Percentiles rank a stretch among this genome's conserved stretches.
These are phyloP conservation scores for Kodamaea alishanica DNA, from an alignment of 1,139 yeast genomes.

Conservation along the genomic window DNA sequence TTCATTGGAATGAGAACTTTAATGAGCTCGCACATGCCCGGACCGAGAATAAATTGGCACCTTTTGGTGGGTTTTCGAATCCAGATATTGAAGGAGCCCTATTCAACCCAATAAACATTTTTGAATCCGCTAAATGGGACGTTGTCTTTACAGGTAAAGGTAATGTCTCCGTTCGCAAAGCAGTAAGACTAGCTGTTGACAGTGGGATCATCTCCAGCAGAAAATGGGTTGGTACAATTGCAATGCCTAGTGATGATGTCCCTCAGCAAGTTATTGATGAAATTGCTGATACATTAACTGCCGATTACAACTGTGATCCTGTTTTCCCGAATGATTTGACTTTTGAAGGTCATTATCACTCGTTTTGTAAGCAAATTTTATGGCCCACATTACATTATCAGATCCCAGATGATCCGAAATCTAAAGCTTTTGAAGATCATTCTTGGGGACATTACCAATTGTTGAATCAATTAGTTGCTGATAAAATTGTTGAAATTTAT, in stretches of 20 bases:
- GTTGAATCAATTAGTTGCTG: slow-evolving; percentile 78
- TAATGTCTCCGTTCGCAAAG: slow-evolving; percentile 85
- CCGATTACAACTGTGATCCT: slow-evolving; percentile 55
- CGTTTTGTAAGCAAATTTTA: slow-evolving; percentile 86
- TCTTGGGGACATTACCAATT: slow-evolving; percentile 83
- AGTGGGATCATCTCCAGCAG: slow-evolving; percentile 45
- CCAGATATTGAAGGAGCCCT: slow-evolving; percentile 46
- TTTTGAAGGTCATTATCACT: slow-evolving; percentile 84
- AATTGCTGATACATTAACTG: slow-evolving; percentile 43
- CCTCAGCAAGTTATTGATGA: slow-evolving; percentile 51
- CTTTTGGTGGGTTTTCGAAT: slow-evolving; percentile 74
- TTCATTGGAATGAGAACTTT: slow-evolving; percentile 18
- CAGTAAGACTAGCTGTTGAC: slow-evolving; percentile 62
- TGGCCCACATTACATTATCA: slow-evolving; percentile 98
- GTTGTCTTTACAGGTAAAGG: slow-evolving; percentile 71
- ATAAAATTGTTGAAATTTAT: slow-evolving; percentile 63
- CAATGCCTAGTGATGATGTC: slow-evolving; percentile 85
- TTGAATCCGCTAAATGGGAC: slow-evolving; percentile 73
- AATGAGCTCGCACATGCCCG: slow-evolving; percentile 31
- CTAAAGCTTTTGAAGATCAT: slow-evolving; percentile 92
- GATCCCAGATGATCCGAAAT: slow-evolving; percentile 91
- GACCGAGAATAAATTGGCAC: slow-evolving; percentile 44
- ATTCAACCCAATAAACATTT: slow-evolving; percentile 48
- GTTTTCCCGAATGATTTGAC: slow-evolving; percentile 74
- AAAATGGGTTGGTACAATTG: slow-evolving; percentile 84